A percentile compares a stretch with the other conserved stretches of the same genome.
Evolutionary conservation across 2,329 filamentous ascomycete genomes (phyloP).

Genomic region (Colletotrichum sp.): DNA sequence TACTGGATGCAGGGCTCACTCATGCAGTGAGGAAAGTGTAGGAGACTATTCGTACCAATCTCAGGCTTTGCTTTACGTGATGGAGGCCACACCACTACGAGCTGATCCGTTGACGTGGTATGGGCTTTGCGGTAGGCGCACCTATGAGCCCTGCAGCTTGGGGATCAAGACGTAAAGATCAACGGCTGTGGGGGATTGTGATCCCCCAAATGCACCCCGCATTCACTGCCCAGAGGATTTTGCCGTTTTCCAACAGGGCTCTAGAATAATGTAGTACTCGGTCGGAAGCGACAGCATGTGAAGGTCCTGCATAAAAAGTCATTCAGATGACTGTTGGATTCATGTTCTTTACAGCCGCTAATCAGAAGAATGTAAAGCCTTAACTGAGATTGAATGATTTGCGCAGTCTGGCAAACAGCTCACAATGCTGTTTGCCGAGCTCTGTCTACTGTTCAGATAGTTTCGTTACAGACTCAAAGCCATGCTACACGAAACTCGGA

Average conservation of each 20-base stretch:
- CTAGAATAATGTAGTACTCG: background rate
- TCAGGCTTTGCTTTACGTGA: too few species aligned
- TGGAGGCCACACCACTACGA: background rate
- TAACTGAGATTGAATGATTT: accelerated
- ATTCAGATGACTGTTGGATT: background rate
- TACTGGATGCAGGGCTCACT: background rate
- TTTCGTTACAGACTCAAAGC: background rate
- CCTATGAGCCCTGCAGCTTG: background rate
- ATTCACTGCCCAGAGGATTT: background rate
- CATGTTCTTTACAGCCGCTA: background rate
- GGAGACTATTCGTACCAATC: background rate
- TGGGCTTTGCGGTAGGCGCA: background rate
- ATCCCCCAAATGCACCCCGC: conserved; percentile 5
- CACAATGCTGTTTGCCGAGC: background rate
- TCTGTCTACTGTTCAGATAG: background rate
- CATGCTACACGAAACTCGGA: background rate
- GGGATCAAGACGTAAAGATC: background rate
- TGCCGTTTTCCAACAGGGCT: background rate
- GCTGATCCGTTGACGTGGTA: background rate
- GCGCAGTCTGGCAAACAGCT: background rate
- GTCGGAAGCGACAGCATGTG: background rate
- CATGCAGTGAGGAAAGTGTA: background rate
- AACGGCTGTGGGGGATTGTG: background rate
- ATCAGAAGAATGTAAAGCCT: background rate
- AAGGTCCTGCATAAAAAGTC: background rate